Evolutionary conservation across 352 stramenopile genomes (phyloP), one percentile per base, ranked within the genome.

Genomic region (Pythium myriotylum): DNA sequence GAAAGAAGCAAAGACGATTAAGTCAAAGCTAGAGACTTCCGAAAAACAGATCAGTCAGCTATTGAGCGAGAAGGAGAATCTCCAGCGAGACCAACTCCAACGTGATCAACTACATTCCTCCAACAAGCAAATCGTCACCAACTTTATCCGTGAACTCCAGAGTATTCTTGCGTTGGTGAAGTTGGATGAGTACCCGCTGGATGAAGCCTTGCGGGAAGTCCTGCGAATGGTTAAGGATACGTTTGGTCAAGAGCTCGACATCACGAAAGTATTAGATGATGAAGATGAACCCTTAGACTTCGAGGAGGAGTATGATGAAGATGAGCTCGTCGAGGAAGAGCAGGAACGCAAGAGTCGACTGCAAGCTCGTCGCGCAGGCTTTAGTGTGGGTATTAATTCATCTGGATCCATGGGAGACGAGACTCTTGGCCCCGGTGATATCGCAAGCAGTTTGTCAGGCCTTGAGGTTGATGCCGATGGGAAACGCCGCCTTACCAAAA

Each of bases 131-230:
- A 60, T 72, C 0, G 67, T 94, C 32, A 61, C 72, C 17, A 49
- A 59, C 20, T 90, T 91, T 27, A 70, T 90, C n/a, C 68, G 74
- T 1, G 68, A 82, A 1, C 66, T 91, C 35, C 75, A 91, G 54
- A 74, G 82, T 22, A 86, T 95, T 59, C 46, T 95, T 17, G 71
- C 73, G 32, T 66, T 91, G 2, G 85, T 92, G 12, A 92, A 92
- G 14, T 51, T 81, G 13, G 79, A 94, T 42, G 84, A 91, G 46
- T 91, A 89, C 29, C 81, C 83, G 4, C 65, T 92, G 8, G 86
- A 95, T 19, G 86, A 95, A 70, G 86, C 78, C 0, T 58, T 92
- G 1, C 82, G 80, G 43, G 79, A 93, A 46, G 37, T 93, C n/a
- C 41, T 93, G 8, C 77, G 72, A 22, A 72, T 92, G 69, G 55